Percentiles rank a stretch among this genome's conserved stretches.
These are phyloP conservation scores for Trichosporon faecale DNA, from an alignment of 1,284 basidiomycete genomes.

Conservation along the genomic window DNA sequence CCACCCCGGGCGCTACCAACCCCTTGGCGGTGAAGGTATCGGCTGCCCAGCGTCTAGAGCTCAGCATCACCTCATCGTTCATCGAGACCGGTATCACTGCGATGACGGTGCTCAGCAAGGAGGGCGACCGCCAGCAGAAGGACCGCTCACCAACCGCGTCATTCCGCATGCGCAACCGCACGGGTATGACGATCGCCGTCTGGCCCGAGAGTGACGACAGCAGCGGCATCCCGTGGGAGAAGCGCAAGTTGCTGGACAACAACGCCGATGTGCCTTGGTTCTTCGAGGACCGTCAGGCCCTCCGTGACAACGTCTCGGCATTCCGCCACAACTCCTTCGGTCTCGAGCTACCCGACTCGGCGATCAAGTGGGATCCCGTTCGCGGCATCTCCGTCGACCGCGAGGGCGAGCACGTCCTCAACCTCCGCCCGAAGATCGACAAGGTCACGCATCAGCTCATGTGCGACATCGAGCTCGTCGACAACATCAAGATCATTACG, in stretches of 20 bases:
- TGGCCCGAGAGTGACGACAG: slow-evolving; percentile 65
- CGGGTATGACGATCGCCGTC: slow-evolving; percentile 74
- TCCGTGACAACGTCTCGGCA: slow-evolving; percentile 83
- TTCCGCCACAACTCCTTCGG: slow-evolving; percentile 78
- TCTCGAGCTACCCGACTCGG: slow-evolving; percentile 76
- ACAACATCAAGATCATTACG: slow-evolving; percentile 94
- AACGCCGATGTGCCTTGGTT: slow-evolving; percentile 87
- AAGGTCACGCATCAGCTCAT: slow-evolving; percentile 79
- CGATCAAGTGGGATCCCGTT: slow-evolving; percentile 75
- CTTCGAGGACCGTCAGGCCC: slow-evolving; percentile 93
- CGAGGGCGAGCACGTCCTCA: slow-evolving; percentile 89
- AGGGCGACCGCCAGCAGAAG: slow-evolving; percentile 68
- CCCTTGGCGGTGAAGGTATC: slow-evolving; percentile 65
- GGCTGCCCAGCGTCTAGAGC: slow-evolving; percentile 79
- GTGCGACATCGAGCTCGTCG: slow-evolving; percentile 84
- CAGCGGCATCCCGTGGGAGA: slow-evolving; percentile 22
- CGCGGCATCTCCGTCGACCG: slow-evolving; percentile 86
- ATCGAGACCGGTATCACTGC: slow-evolving; percentile 80
- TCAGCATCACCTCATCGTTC: slow-evolving; percentile 90
- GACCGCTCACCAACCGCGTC: slow-evolving; percentile 86
- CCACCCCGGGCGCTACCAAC: slow-evolving; percentile 53
- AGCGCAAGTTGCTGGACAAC: slow-evolving; percentile 56
- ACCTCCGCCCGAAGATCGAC: slow-evolving; percentile 72
- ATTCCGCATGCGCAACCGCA: slow-evolving; percentile 87
- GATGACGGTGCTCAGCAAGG: slow-evolving; percentile 67